These are phyloP conservation scores for Albizia julibrissin DNA, from an alignment of 306 rosid genomes.

Conservation along the genomic window DNA sequence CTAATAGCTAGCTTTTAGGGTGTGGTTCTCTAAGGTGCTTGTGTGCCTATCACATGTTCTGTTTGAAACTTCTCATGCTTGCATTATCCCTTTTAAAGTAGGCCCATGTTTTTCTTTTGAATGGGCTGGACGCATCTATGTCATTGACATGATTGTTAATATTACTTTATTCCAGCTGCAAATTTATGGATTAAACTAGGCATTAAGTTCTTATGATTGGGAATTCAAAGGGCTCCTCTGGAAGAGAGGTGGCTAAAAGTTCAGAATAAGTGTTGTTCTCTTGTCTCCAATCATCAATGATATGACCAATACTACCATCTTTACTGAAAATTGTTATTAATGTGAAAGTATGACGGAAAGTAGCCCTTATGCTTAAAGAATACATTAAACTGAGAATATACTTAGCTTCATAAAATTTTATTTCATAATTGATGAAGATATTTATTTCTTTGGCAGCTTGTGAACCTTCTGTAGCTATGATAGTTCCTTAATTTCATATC, in stretches of 20 bases:
- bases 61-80: conserved; percentile 1
- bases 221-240: background rate
- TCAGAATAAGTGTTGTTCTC: background rate
- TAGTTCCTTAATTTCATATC: background rate
- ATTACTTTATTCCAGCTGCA: background rate
- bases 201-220: background rate
- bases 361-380: background rate
- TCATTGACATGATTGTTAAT: background rate
- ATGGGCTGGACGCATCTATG: background rate
- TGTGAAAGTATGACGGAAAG: background rate
- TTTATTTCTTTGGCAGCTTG: background rate
- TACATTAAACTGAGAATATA: background rate
- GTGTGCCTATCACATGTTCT: background rate
- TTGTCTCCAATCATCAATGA: background rate
- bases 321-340: background rate
- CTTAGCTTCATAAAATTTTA: background rate
- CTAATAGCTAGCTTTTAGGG: too few species aligned
- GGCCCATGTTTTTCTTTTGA: background rate
- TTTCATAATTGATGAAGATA: background rate
- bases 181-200: background rate
- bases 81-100: background rate
- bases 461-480: background rate
- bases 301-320: background rate
- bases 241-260: background rate
- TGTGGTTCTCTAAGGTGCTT: too few species aligned